Evolutionary conservation across 2,329 filamentous ascomycete genomes (phyloP), one percentile per base, ranked within the genome.

Genomic region (Aaosphaeria pasadenensis): DNA sequence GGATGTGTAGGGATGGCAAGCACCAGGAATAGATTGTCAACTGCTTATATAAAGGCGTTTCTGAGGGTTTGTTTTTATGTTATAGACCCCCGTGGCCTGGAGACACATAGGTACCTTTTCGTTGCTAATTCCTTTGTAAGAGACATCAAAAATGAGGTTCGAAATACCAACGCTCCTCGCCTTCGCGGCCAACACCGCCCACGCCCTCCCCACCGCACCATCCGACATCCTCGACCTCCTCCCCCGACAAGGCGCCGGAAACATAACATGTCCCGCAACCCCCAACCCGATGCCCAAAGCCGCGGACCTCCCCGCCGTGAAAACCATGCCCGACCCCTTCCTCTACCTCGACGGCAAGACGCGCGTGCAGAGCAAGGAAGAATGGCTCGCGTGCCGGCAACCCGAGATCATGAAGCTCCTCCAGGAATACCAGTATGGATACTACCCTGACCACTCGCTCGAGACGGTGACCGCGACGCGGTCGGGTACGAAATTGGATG

Each of bases 361-460:
- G 46, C 68, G 74, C 11, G 68, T 78, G 38, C 57, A 70, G 52
- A 74, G 73, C 24, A 68, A 64, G 38, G 74, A 77, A 36, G 74
- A 78, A 52, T 79, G 76, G 76, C 74, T 73, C 53, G 58, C 65
- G 40, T 79, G 76, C 57, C 74, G 75, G 4, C 74, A 75, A 55
- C 77, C 76, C 0, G 76, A 79, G 63, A 75, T 79, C 45, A n/a
- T 78, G 36, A 66, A 72, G 49, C 58, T 79, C 54, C 63, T 79
- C 17, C 75, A 79, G 52, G 73, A 78, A 50, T 78, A 79, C 61
- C 76, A 79, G 60, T 78, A 70, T 53, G 76, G 76, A 6, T 77
- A 75, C 60, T 79, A 79, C 56, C 76, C 76, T 0, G 75, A 79
- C 54, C 76, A 76, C 51, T 63, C 66, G 4, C 62, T 66, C 32